Evolutionary conservation across 192 early-diverging fungal species (phyloP).

Genomic region (Thamnidium elegans): DNA sequence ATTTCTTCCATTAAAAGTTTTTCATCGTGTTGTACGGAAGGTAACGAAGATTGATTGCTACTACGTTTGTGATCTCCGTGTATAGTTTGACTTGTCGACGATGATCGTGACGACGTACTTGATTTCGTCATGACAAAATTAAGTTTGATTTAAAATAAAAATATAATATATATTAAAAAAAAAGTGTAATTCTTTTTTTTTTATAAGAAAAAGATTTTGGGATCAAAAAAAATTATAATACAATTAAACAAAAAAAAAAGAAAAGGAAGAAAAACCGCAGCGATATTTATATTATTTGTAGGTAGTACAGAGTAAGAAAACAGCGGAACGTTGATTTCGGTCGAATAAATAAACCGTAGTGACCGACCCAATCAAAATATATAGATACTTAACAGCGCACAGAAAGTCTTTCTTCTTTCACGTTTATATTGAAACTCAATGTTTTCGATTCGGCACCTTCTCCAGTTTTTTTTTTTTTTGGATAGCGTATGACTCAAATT

Average conservation of each 20-base stretch:
- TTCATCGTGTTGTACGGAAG: conserved; percentile 2
- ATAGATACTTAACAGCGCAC: background rate
- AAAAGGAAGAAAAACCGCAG: background rate
- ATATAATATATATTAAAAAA: background rate
- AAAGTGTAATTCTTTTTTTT: background rate
- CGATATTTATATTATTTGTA: background rate
- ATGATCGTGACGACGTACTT: conserved; percentile 12
- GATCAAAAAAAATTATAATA: background rate
- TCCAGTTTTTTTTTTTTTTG: background rate
- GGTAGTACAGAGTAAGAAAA: background rate
- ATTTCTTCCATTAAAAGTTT: conserved; percentile 6
- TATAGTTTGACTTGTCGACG: conserved; percentile 18
- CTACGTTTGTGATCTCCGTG: background rate
- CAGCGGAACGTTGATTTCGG: background rate
- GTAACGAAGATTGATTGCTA: background rate
- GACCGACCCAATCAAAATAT: background rate
- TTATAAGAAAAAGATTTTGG: background rate
- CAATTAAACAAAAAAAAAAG: background rate
- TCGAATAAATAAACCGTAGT: background rate
- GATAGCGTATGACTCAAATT: background rate
- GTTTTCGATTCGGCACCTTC: conserved; percentile 4
- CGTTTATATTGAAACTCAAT: conserved; percentile 12
- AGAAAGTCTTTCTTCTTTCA: background rate
- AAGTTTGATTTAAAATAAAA: background rate
- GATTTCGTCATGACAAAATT: background rate